phyloP scores from a whole-genome alignment of 345 rosid species.

The Ceriops zippeliana region DNA sequence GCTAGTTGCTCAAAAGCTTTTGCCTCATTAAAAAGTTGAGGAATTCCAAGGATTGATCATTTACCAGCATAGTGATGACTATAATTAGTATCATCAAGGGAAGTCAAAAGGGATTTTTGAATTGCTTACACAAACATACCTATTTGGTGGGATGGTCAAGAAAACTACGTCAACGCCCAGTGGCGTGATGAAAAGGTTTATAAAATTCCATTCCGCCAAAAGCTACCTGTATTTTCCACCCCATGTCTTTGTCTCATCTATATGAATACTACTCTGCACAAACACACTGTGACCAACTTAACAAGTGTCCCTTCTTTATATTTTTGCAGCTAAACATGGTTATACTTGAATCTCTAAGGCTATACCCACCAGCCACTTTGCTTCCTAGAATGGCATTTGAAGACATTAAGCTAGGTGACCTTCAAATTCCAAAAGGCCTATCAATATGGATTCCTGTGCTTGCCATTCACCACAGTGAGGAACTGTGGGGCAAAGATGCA shows the following conservation, averaged over 20 bases:
- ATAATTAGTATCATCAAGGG: neutral
- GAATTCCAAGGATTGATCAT: neutral
- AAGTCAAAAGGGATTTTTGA: neutral
- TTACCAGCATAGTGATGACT: constrained; percentile 2
- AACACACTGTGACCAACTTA: too few relatives aligned
- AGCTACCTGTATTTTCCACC: neutral
- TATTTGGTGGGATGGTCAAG: neutral
- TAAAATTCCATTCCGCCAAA: neutral
- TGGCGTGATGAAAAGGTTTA: neutral
- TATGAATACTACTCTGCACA: too few relatives aligned
- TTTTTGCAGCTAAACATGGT: constrained; percentile 70
- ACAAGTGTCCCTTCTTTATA: neutral
- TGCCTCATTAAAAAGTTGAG: neutral
- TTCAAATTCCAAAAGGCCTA: constrained; percentile 78
- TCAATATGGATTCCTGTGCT: constrained; percentile 93
- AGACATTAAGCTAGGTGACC: constrained; percentile 73
- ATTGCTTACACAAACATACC: neutral
- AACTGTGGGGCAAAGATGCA: constrained; percentile 87
- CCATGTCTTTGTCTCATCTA: too few relatives aligned
- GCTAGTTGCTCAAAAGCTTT: neutral
- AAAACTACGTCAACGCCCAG: neutral
- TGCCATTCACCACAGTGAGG: constrained; percentile 82
- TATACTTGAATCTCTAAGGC: constrained; percentile 79
- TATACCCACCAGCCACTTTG: constrained; percentile 87
- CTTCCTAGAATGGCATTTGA: constrained; percentile 92